phyloP scores from a whole-genome alignment of 2,329 filamentous ascomycete genomes.

The Shiraia bambusicola region DNA sequence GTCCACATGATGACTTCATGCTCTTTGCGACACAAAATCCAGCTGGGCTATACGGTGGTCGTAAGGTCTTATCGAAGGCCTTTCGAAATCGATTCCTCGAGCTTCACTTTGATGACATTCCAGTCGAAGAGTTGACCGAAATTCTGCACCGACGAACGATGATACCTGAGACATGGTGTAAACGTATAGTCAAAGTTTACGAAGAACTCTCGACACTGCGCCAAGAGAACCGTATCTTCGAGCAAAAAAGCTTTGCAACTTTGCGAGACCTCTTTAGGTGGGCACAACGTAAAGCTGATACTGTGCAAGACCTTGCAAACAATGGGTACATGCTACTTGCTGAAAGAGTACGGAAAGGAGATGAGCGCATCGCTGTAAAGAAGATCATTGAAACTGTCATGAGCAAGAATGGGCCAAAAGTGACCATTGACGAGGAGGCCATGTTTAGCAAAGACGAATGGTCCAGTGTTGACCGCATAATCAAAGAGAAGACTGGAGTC shows the following conservation, averaged over 20 bases:
- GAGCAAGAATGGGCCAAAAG: constrained; percentile 58
- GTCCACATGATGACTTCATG: constrained; percentile 93
- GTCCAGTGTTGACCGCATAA: constrained; percentile 40
- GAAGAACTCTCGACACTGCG: constrained; percentile 86
- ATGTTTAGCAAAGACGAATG: constrained; percentile 63
- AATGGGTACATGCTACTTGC: constrained; percentile 97
- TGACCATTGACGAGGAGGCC: constrained; percentile 70
- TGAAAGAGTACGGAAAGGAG: constrained; percentile 87
- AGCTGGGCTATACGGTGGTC: constrained; percentile 88
- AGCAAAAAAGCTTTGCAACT: constrained; percentile 97
- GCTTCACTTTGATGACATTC: constrained; percentile 96
- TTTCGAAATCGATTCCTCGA: constrained; percentile 97
- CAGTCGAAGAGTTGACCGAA: constrained; percentile 86
- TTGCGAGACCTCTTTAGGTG: constrained; percentile 94
- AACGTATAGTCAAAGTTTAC: constrained; percentile 89
- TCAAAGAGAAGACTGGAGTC: constrained; percentile 22
- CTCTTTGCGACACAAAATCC: constrained; percentile 98
- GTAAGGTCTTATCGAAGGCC: constrained; percentile 88
- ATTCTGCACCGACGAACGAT: constrained; percentile 88
- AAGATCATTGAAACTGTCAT: constrained; percentile 86
- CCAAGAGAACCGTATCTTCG: constrained; percentile 88
- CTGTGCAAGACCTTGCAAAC: constrained; percentile 80
- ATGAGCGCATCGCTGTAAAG: constrained; percentile 83
- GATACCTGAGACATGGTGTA: constrained; percentile 88
- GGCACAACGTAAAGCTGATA: constrained; percentile 83